phyloP scores from a whole-genome alignment of 495 filamentous ascomycete genomes.

The Evernia prunastri region DNA sequence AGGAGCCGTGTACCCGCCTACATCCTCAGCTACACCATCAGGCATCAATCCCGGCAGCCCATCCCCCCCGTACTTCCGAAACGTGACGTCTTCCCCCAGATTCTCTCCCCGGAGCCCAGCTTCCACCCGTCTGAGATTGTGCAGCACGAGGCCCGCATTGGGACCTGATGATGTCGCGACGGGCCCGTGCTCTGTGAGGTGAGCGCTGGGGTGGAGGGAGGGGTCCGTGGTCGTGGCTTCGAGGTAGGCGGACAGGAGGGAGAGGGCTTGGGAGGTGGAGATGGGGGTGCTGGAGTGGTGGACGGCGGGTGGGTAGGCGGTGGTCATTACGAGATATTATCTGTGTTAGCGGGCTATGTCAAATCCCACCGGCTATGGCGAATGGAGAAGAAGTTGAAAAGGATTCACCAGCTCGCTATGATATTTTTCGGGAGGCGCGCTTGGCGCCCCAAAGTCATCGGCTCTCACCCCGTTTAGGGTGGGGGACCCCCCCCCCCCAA shows the following conservation, averaged over 20 bases:
- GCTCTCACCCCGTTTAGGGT: no score
- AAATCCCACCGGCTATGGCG: neutral
- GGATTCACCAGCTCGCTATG: no score
- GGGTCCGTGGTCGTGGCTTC: constrained; percentile 45
- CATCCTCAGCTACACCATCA: neutral
- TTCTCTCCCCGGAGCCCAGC: constrained; percentile 56
- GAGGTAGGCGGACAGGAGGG: constrained; percentile 54
- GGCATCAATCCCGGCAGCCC: constrained; percentile 21
- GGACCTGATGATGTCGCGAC: constrained; percentile 47
- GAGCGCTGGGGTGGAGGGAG: constrained; percentile 61
- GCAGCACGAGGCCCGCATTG: constrained; percentile 51
- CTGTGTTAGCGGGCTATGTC: neutral
- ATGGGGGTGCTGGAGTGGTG: constrained; percentile 43
- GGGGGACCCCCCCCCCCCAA: no score
- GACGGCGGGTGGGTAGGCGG: constrained; percentile 41
- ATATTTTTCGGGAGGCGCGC: no score
- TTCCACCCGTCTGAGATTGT: constrained; percentile 60
- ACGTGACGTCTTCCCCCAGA: constrained; percentile 43
- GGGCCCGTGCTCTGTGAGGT: constrained; percentile 55
- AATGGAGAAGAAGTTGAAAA: no score
- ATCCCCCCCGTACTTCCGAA: constrained; percentile 32
- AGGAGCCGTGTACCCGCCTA: neutral
- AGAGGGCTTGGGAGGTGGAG: constrained; percentile 46
- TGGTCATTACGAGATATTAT: neutral
- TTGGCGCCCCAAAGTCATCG: no score